These are phyloP conservation scores for Capsella bursapastoris DNA, from an alignment of 345 rosid species.

Conservation along the genomic window DNA sequence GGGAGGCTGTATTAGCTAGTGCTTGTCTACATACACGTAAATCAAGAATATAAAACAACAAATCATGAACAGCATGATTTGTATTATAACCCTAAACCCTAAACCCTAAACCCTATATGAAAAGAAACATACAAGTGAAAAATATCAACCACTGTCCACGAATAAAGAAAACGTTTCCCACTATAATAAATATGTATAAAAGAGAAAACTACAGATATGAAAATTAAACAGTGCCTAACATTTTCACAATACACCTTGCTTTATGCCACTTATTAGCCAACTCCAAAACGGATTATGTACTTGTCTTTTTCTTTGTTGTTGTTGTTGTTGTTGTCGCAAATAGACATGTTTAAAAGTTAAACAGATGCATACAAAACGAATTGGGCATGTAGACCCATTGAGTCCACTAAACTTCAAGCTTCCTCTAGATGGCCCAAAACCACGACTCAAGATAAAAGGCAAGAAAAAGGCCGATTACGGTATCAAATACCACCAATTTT, in stretches of 20 bases:
- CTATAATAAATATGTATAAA: neutral
- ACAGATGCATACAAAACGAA: neutral
- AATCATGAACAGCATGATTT: too few species aligned
- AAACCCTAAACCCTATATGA: too few species aligned
- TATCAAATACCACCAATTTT: neutral
- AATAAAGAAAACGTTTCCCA: neutral
- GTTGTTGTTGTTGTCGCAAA: neutral
- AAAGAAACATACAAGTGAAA: neutral
- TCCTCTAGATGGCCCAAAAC: conserved; percentile 6
- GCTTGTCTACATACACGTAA: neutral
- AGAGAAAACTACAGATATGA: neutral
- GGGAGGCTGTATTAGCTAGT: neutral
- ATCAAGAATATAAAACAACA: neutral
- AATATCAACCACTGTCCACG: neutral
- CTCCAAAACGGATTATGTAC: conserved; percentile 18
- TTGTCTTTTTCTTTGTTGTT: conserved; percentile 19
- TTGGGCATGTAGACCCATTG: conserved; percentile 4
- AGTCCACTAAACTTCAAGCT: conserved; percentile 2
- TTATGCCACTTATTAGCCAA: conserved; percentile 25
- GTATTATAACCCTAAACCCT: too few species aligned
- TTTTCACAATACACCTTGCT: neutral
- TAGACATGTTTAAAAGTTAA: neutral
- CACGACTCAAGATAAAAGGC: neutral
- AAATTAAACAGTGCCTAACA: neutral
- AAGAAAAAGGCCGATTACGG: too few species aligned